phyloP scores from a whole-genome alignment of 495 filamentous ascomycete species.

The Hyphodiscus hymeniophilus region DNA sequence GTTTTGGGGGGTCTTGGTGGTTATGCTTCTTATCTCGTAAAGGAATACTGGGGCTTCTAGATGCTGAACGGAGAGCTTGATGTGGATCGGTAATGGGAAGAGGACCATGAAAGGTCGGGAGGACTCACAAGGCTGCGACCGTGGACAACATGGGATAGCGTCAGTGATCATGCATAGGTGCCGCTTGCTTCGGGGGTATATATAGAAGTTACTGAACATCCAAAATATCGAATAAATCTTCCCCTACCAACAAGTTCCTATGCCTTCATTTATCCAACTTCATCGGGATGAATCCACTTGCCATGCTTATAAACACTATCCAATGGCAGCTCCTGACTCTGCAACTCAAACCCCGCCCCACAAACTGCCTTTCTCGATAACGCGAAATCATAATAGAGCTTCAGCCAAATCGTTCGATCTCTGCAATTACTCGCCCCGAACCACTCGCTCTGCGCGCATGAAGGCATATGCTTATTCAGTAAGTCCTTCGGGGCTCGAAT shows the following conservation, averaged over 20 bases:
- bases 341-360: slow-evolving; percentile 17
- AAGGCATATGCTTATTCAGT: slow-evolving; percentile 19
- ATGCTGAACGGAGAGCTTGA: background rate
- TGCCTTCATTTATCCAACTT: slow-evolving; percentile 2
- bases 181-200: too few species aligned
- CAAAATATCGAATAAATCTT: background rate
- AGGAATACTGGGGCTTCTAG: slow-evolving; percentile 25
- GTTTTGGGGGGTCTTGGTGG: slow-evolving; percentile 19
- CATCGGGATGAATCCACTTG: slow-evolving; percentile 17
- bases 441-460: slow-evolving; percentile 13
- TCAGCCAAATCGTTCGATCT: slow-evolving; percentile 51
- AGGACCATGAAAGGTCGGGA: background rate
- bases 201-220: background rate
- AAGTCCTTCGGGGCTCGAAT: slow-evolving; percentile 17
- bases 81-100: background rate
- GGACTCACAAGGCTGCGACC: too few species aligned
- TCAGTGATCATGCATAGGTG: too few species aligned
- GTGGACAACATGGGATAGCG: too few species aligned
- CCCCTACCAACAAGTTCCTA: background rate
- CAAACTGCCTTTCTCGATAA: slow-evolving; percentile 38
- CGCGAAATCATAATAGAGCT: slow-evolving; percentile 55
- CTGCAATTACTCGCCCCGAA: slow-evolving; percentile 20
- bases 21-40: slow-evolving; percentile 20
- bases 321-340: slow-evolving; percentile 12
- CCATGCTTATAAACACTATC: slow-evolving; percentile 14